Base-by-base conservation (phyloP, 371 early-diverging fungal genomes). In the Entomophthora muscae region DNA sequence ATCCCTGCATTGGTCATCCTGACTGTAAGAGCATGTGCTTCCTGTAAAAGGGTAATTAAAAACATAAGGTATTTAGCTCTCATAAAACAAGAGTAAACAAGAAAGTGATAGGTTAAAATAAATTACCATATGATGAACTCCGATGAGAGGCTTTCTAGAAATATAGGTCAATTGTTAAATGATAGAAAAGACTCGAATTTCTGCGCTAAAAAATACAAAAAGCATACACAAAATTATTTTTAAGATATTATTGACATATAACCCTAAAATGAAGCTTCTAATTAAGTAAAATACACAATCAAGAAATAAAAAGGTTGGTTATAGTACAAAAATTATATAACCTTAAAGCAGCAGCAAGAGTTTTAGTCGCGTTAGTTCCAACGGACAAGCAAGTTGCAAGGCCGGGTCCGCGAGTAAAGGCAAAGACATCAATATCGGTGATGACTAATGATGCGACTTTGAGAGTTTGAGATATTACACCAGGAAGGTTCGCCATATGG, bases 371-470 rank as follows among this genome's bases (percentile, higher is more conserved):
- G 52, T 85, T 84, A 55, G 89, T 63, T 13, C 91, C 84, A 1
- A 88, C 90, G 5, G 82, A 77, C 17, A 90, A 69, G 66, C 84
- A 83, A 32, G 83, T 80, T 0, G 88, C 82, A 63, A 90, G 66
- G 3, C 91, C 91, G 2, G 91, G 91, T 0, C 91, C 91, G 26
- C 89, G 75, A 0, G 91, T 89, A 42, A 87, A 89, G n/a, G 91
- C 91, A 59, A 89, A 70, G 1, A 83, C 81, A 66, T 89, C 91
- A 23, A 90, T 66, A 55, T 85, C 83, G 1, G 80, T 65, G 0
- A 68, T 67, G 2, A 69, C 66, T 28, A 87, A 31, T 1, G 68
- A 69, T 1, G 88, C 87, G 26, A 69, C 63, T 17, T 81, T 74
- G 26, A 90, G 72, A 5, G 86, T 76, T 57, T 78, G 74, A 63